Conservation (phyloP, 2,329 filamentous ascomycete species). For the Fusarium verticillioides region DNA sequence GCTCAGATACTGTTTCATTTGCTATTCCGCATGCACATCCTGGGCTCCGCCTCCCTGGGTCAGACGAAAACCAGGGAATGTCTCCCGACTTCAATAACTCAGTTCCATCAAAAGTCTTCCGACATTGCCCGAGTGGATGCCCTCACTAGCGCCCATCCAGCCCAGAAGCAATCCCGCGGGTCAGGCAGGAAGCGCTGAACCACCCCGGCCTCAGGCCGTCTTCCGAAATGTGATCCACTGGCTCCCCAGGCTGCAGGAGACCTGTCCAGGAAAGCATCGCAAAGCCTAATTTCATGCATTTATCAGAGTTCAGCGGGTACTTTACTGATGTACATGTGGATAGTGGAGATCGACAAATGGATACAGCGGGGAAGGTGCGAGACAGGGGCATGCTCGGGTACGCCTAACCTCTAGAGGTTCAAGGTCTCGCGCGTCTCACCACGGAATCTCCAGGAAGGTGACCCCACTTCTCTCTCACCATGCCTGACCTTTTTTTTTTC, state of each 20-base stretch:
- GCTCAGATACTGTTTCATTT: constrained; percentile 22
- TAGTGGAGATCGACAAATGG: constrained; percentile 13
- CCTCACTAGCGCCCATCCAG: constrained; percentile 34
- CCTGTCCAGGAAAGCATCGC: not conserved
- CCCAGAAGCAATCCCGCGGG: constrained; percentile 37
- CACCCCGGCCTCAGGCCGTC: constrained; percentile 20
- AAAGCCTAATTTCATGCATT: constrained; percentile 26
- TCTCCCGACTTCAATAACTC: constrained; percentile 42
- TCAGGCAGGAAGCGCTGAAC: constrained; percentile 29
- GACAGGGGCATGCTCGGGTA: constrained; percentile 40
- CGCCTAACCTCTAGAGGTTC: constrained; percentile 48
- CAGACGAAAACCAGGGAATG: constrained; percentile 38
- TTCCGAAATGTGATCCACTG: constrained; percentile 23
- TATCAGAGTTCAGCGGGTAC: constrained; percentile 18
- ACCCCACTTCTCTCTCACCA: constrained; percentile 25
- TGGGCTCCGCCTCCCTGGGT: constrained; percentile 32
- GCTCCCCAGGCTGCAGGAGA: constrained; percentile 31
- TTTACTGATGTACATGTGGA: constrained; percentile 1
- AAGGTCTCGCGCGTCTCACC: constrained; percentile 44
- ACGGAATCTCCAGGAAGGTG: constrained; percentile 39
- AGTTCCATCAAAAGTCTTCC: constrained; percentile 32
- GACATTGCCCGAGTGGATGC: constrained; percentile 41
- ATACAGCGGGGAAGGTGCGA: constrained; percentile 27
- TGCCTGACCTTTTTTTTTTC: constrained; percentile 17
- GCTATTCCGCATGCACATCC: constrained; percentile 1